Evolutionary conservation across 2,329 filamentous ascomycete species (phyloP).

Genomic region (Cryphonectria radicalis): DNA sequence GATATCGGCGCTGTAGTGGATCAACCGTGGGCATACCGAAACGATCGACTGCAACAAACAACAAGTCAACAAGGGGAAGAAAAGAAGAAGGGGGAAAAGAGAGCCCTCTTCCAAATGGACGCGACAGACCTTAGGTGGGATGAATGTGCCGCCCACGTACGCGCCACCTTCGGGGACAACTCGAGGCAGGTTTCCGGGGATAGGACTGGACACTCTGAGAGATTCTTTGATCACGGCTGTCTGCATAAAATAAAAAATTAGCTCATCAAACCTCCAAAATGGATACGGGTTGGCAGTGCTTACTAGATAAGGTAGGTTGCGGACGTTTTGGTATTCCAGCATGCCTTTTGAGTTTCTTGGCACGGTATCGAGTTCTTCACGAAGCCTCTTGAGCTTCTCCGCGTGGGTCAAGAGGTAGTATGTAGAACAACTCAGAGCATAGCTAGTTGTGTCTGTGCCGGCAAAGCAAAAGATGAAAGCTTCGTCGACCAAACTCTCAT

Average conservation of each 20-base stretch:
- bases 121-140: neutral
- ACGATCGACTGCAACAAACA: neutral
- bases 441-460: constrained; percentile 16
- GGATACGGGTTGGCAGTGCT: neutral
- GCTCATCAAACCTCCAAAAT: neutral
- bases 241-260: neutral
- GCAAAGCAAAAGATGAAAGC: constrained; percentile 15
- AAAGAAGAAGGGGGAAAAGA: no score
- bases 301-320: neutral
- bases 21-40: neutral
- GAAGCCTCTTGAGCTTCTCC: constrained; percentile 5
- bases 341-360: neutral
- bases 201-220: constrained; percentile 1
- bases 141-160: neutral
- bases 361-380: neutral
- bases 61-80: neutral
- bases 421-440: constrained; percentile 7
- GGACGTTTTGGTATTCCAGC: neutral
- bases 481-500: constrained; percentile 11
- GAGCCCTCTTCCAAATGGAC: no score
- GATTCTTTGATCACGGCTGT: constrained; percentile 10
- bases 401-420: constrained; percentile 12
- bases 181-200: constrained; percentile 8
- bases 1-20: neutral
- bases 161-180: constrained; percentile 1